A percentile compares a stretch with the other conserved stretches of the same genome.
phyloP scores from a whole-genome alignment of 1,284 basidiomycete genomes.

The Meira nashicola region DNA sequence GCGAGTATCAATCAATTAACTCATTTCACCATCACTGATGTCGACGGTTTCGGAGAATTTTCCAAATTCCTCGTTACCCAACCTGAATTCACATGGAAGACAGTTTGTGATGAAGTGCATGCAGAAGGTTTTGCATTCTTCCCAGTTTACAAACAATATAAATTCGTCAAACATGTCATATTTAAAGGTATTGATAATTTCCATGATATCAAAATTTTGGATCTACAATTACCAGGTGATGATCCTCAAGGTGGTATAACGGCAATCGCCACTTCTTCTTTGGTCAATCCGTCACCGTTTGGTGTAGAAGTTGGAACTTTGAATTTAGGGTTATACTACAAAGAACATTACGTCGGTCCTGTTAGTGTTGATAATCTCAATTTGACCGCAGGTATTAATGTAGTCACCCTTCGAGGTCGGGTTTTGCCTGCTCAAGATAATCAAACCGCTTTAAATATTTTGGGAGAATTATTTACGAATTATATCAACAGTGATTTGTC shows the following conservation, averaged over 20 bases:
- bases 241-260: constrained; percentile 67
- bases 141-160: constrained; percentile 44
- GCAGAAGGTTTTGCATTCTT: constrained; percentile 62
- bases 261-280: constrained; percentile 61
- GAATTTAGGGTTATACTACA: constrained; percentile 64
- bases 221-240: constrained; percentile 70
- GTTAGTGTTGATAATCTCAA: constrained; percentile 56
- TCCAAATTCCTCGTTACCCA: constrained; percentile 62
- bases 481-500: constrained; percentile 67
- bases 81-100: constrained; percentile 67
- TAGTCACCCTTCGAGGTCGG: constrained; percentile 63
- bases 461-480: constrained; percentile 68
- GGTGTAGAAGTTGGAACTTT: constrained; percentile 67
- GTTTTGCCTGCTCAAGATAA: constrained; percentile 61
- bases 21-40: constrained; percentile 47
- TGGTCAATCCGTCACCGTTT: constrained; percentile 71
- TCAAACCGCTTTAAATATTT: constrained; percentile 57
- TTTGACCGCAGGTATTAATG: constrained; percentile 58
- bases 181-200: constrained; percentile 67
- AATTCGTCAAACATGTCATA: constrained; percentile 41
- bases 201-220: constrained; percentile 61
- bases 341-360: constrained; percentile 62
- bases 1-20: constrained; percentile 53
- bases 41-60: constrained; percentile 50
- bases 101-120: constrained; percentile 61